Conservation (phyloP, 495 filamentous ascomycete species). For the Terfezia claveryi region DNA sequence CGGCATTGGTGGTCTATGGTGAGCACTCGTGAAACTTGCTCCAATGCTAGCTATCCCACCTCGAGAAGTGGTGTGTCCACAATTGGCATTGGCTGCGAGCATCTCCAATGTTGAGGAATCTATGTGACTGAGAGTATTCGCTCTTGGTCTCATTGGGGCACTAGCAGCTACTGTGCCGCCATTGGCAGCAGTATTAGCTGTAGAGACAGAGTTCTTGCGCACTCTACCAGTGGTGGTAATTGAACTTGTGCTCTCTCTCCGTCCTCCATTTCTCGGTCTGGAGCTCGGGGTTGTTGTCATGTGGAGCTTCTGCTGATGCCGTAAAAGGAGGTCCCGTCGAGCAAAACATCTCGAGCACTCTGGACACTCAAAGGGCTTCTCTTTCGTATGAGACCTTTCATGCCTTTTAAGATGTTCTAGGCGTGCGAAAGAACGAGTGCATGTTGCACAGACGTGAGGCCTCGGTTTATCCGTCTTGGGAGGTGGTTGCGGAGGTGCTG, state of each 20-base stretch:
- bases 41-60: background rate
- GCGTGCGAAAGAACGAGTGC: constrained; percentile 77
- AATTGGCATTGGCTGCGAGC: constrained; percentile 33
- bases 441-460: constrained; percentile 86
- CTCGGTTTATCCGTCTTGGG: constrained; percentile 94
- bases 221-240: constrained; percentile 37
- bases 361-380: constrained; percentile 96
- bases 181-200: constrained; percentile 24
- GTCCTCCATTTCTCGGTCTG: constrained; percentile 59
- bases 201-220: constrained; percentile 79
- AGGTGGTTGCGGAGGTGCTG: constrained; percentile 26
- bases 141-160: constrained; percentile 49
- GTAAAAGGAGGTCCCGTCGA: constrained; percentile 69
- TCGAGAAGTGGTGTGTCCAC: background rate
- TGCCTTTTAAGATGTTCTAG: constrained; percentile 95
- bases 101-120: constrained; percentile 54
- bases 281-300: constrained; percentile 86
- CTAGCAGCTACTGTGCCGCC: constrained; percentile 30
- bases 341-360: constrained; percentile 93
- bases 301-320: constrained; percentile 97
- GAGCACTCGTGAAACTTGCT: background rate
- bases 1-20: background rate
- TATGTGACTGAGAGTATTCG: constrained; percentile 93
- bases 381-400: constrained; percentile 95
- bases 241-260: constrained; percentile 54